A percentile compares a stretch with the other conserved stretches of the same genome.
Conservation (phyloP, 106 monocot species). For the Iris macrosiphon region DNA sequence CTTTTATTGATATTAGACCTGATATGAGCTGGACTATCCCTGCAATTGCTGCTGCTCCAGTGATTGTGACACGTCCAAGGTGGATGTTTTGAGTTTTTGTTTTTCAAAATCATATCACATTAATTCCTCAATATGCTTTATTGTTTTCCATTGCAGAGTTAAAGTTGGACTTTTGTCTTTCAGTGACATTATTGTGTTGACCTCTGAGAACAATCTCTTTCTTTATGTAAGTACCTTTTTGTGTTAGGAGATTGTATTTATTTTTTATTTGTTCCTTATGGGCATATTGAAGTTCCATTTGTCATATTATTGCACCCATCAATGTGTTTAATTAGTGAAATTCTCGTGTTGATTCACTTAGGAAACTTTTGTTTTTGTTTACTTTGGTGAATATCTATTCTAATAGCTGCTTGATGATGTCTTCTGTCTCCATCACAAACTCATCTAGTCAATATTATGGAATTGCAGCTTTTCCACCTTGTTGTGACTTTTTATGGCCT, state of each 20-base stretch:
- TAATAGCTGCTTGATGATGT: not conserved
- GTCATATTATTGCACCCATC: not conserved
- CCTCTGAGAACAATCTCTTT: constrained; percentile 55
- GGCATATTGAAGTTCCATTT: not conserved
- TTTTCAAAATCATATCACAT: not conserved
- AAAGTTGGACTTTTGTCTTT: constrained; percentile 53
- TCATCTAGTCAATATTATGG: not conserved
- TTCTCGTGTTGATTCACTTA: not conserved
- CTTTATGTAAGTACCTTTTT: constrained; percentile 58
- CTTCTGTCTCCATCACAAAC: not conserved
- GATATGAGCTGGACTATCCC: constrained; percentile 67
- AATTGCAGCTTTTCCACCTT: not conserved
- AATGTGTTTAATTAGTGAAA: not conserved
- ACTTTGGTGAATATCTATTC: not conserved
- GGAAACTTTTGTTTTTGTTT: not conserved
- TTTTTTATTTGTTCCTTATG: not conserved
- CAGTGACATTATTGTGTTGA: constrained; percentile 63
- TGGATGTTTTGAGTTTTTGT: too few species aligned
- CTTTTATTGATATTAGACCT: constrained; percentile 61
- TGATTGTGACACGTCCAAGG: constrained; percentile 85
- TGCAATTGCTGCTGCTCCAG: constrained; percentile 77
- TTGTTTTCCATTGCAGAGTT: constrained; percentile 43
- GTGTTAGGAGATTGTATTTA: not conserved
- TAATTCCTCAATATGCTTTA: not conserved
- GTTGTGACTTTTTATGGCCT: too few species aligned